Conservation (phyloP, 148 eudicot species). For the Tetragonia tetragonoides region DNA sequence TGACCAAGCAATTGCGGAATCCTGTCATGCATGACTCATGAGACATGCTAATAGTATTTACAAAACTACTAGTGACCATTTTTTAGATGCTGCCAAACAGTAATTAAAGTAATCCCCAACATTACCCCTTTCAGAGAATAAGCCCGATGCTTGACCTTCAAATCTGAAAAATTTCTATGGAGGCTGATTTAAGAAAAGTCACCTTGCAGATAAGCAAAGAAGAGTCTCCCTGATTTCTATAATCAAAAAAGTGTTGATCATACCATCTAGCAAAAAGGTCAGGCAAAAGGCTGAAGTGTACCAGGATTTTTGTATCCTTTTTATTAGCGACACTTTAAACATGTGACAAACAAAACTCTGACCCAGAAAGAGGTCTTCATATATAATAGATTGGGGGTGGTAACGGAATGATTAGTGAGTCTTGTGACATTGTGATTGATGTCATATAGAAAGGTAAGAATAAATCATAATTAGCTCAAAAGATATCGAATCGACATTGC, state of each 20-base stretch:
- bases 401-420: neutral
- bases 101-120: neutral
- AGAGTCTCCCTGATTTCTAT: neutral
- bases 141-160: neutral
- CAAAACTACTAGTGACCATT: neutral
- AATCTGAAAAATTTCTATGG: neutral
- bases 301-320: neutral
- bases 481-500: neutral
- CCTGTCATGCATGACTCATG: neutral
- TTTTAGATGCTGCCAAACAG: neutral
- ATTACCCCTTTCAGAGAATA: neutral
- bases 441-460: neutral
- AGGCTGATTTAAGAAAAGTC: neutral
- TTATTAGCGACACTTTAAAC: neutral
- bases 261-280: neutral
- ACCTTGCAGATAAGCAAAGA: neutral
- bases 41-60: neutral
- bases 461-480: neutral
- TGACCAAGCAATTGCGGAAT: neutral
- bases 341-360: slow-evolving; percentile 9
- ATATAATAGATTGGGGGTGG: neutral
- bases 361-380: neutral
- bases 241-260: neutral
- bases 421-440: neutral
- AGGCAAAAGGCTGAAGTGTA: neutral